Evolutionary conservation across 495 filamentous ascomycete species (phyloP).

Genomic region (Penicillium salamii): DNA sequence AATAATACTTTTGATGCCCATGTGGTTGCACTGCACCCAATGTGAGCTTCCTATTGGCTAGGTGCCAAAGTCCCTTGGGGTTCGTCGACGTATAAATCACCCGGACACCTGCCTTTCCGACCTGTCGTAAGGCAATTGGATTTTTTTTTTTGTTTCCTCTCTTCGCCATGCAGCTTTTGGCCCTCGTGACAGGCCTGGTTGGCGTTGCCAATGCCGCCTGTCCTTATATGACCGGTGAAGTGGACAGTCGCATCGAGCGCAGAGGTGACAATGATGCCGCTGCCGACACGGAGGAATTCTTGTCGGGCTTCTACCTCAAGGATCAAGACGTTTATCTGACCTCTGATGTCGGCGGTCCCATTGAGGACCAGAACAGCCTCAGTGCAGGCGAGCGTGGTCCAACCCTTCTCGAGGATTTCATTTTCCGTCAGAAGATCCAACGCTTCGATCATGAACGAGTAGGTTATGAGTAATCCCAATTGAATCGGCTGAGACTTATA

Average conservation of each 20-base stretch:
- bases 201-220: conserved; percentile 41
- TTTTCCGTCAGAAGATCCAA: conserved; percentile 78
- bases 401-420: conserved; percentile 76
- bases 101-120: not conserved
- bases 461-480: conserved; percentile 6
- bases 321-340: conserved; percentile 64
- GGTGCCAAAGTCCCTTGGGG: not conserved
- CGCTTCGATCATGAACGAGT: conserved; percentile 78
- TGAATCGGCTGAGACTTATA: conserved; percentile 1
- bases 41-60: conserved; percentile 1
- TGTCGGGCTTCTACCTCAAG: conserved; percentile 59
- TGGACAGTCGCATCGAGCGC: conserved; percentile 17
- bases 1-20: not conserved
- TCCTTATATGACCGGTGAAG: conserved; percentile 40
- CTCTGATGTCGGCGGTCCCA: conserved; percentile 71
- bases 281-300: conserved; percentile 42
- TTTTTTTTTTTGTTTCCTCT: not conserved
- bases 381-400: conserved; percentile 71
- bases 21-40: not conserved
- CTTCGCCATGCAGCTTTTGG: conserved; percentile 27
- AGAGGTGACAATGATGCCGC: conserved; percentile 32
- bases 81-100: not conserved
- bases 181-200: conserved; percentile 30
- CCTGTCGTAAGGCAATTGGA: not conserved
- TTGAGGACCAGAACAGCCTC: conserved; percentile 66